Conservation (phyloP, 331 rosid genomes). For the Stylosanthes scabra region DNA sequence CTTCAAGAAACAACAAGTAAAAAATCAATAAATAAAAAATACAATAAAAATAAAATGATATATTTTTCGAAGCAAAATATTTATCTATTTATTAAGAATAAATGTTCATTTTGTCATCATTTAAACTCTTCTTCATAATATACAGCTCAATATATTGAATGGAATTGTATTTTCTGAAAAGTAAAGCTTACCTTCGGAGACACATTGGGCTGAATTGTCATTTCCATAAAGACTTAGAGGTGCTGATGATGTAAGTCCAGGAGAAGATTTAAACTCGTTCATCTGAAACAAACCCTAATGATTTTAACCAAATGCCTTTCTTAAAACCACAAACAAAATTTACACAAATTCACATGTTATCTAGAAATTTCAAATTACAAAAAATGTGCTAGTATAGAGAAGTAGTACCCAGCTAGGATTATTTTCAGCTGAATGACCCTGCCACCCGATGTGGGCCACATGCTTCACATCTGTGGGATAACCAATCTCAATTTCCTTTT, state of each 20-base stretch:
- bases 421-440: slow-evolving; percentile 70
- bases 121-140: no score
- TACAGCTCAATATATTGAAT: no score
- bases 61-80: no score
- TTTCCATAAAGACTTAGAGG: slow-evolving; percentile 35
- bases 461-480: slow-evolving; percentile 93
- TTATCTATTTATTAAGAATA: no score
- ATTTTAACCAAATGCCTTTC: slow-evolving; percentile 6
- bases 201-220: slow-evolving; percentile 29
- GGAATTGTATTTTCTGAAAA: no score
- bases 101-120: no score
- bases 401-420: slow-evolving; percentile 82
- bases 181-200: slow-evolving; percentile 45
- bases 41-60: no score
- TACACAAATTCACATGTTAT: no score
- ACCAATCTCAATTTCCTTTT: slow-evolving; percentile 79
- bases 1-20: no score
- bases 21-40: no score
- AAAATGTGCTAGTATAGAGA: not conserved
- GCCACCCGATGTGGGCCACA: slow-evolving; percentile 95
- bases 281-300: slow-evolving; percentile 55
- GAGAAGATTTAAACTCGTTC: slow-evolving; percentile 58
- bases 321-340: not conserved
- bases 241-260: slow-evolving; percentile 52
- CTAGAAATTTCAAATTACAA: no score